Evolutionary conservation across 2,329 filamentous ascomycete species (phyloP), one percentile per base, ranked within the genome.

Genomic region (Fusarium algeriense): DNA sequence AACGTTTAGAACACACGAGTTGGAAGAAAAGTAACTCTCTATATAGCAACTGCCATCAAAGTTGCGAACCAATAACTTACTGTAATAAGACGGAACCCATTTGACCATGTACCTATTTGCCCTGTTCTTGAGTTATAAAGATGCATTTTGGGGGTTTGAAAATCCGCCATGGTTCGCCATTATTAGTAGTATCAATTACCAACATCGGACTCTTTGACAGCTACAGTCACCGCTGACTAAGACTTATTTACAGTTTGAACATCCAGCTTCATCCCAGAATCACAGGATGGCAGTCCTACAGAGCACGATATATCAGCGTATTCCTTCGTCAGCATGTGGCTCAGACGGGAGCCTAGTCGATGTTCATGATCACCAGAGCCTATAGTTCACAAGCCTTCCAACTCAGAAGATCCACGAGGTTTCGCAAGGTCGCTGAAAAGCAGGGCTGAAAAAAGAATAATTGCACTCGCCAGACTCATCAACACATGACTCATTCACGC

Each of bases 401-500:
- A 20, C 15, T 45, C 26, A 46, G 11, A n/a, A n/a, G 8, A n/a
- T 9, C 15, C 28, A 46, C 52, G 38, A 55, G 28, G 12, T 28
- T n/a, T 34, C 28, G 15, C 13, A 34, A 8, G 26, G n/a, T 15
- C 28, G 8, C 30, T 30, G 30, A 19, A 26, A 26, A 46, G 14
- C 49, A 41, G 28, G 35, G 35, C 23, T 20, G 49, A 20, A 53
- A 19, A 12, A 53, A 10, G 23, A n/a, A 41, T 11, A 23, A 43
- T 4, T 2, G 23, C 44, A 28, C 53, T 46, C n/a, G n/a, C 40
- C 38, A 35, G 17, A 48, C 28, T 55, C 38, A 34, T 46, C 8
- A 9, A 12, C 52, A 55, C 52, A 55, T 46, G 53, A 55, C 40
- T 55, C 53, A 46, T 34, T 55, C 30, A 46, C 40, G 40, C 6